Base-by-base conservation (phyloP, 1,139 yeast species). In the Magnusiomyces paraingens region DNA sequence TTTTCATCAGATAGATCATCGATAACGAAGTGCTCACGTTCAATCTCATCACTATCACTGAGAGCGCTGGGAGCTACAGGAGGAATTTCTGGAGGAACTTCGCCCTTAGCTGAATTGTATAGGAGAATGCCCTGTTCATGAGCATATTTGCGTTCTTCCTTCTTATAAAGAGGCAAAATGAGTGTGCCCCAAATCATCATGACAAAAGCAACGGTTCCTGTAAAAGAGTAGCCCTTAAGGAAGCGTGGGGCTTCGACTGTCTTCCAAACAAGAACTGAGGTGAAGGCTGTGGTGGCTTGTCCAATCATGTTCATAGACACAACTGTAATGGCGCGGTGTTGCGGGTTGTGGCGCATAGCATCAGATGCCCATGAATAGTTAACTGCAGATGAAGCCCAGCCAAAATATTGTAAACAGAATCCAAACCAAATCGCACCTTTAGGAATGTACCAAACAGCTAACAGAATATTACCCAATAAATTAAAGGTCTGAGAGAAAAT, bases 161-260 rank as follows among this genome's bases (percentile, higher is more conserved):
- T 74, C 67, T 83, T 83, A 70, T 82, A 83, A 57, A 80, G 73
- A 62, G 72, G 78, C 58, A 82, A 73, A 8, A 80, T 84, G 5
- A 79, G 71, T 51, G 79, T 68, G 0, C 84, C 77, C 21, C 44
- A n/a, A 3, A 74, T 52, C 32, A 73, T 66, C 60, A 82, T 75
- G 15, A 78, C 68, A 42, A 75, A 73, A 2, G 82, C 83, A 58
- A 77, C 70, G 40, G 76, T 61, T 14, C 84, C 83, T 4, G 84
- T 79, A 63, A 75, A 81, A 1, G 74, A 66, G 63, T 70, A 81
- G 53, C 85, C 85, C 59, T 70, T 75, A 49, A 70, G 67, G 63
- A 66, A 81, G 48, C 78, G 64, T 22, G 85, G 86, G 1, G 78
- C 74, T 40, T 79, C 81, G 2, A 65, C 70, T 0, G 86, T 80